These are phyloP conservation scores for Penicillium macrosclerotiorum DNA, from an alignment of 495 filamentous ascomycete species.

Conservation along the genomic window DNA sequence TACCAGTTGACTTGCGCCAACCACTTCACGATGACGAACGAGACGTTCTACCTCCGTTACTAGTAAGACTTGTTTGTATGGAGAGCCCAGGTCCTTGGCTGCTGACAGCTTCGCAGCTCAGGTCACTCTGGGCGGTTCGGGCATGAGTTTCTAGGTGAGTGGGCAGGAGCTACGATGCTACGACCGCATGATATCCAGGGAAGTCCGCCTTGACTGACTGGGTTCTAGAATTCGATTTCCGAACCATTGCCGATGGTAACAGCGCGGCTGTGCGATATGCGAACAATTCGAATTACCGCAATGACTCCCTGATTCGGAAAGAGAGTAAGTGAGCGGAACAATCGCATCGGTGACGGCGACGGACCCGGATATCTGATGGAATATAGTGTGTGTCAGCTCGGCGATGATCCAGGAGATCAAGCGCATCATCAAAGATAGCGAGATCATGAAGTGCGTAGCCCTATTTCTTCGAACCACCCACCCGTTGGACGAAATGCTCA, in stretches of 20 bases:
- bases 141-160: constrained; percentile 93
- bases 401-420: constrained; percentile 93
- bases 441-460: constrained; percentile 85
- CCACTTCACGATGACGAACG: constrained; percentile 48
- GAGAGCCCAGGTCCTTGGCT: constrained; percentile 42
- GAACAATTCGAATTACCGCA: constrained; percentile 99
- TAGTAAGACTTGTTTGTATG: constrained; percentile 60
- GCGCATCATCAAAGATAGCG: constrained; percentile 93
- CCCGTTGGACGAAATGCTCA: constrained; percentile 12
- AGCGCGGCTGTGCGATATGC: constrained; percentile 95
- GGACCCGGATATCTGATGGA: constrained; percentile 20
- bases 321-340: constrained; percentile 75
- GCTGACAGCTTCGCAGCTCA: constrained; percentile 66
- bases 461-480: neutral
- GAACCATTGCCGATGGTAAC: constrained; percentile 87
- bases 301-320: constrained; percentile 98
- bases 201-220: neutral
- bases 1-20: constrained; percentile 3
- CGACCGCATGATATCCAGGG: neutral
- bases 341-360: neutral
- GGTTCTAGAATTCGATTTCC: constrained; percentile 89
- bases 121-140: constrained; percentile 97
- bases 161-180: too few species aligned
- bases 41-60: constrained; percentile 95
- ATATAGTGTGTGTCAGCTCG: constrained; percentile 90